These are phyloP conservation scores for Colletotrichum orchidophilum DNA, from an alignment of 2,329 filamentous ascomycete species.

Conservation along the genomic window DNA sequence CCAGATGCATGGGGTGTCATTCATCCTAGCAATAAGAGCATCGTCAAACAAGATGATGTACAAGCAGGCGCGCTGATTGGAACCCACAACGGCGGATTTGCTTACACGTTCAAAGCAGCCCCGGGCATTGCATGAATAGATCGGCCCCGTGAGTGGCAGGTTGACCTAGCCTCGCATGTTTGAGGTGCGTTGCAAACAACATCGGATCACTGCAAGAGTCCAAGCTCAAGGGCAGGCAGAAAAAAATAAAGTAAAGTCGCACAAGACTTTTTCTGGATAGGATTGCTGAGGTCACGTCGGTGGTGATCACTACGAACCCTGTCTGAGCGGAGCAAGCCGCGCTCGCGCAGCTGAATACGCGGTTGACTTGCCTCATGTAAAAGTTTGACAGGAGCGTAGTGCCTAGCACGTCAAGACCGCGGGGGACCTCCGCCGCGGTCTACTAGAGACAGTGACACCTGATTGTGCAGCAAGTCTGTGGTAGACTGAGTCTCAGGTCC, in stretches of 20 bases:
- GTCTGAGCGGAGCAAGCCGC: slow-evolving; percentile 7
- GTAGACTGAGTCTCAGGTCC: slow-evolving; percentile 11
- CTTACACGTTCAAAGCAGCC: slow-evolving; percentile 1
- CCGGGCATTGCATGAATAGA: slow-evolving; percentile 33
- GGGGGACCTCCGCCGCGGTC: not conserved
- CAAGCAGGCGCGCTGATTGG: slow-evolving; percentile 3
- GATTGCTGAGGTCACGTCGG: not conserved
- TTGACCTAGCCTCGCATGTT: slow-evolving; percentile 34
- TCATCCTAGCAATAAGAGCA: not conserved
- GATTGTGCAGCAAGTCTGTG: slow-evolving; percentile 9
- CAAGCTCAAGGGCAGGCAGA: slow-evolving; percentile 3
- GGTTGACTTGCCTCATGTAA: slow-evolving; percentile 17
- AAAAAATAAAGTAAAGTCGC: not conserved
- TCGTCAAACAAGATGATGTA: not conserved
- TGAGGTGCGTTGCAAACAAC: slow-evolving; percentile 41
- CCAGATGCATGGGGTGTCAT: not conserved
- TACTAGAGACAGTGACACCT: slow-evolving; percentile 5
- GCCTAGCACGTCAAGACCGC: not conserved
- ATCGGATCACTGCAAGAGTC: slow-evolving; percentile 29
- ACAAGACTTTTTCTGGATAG: slow-evolving; percentile 20
- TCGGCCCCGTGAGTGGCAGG: slow-evolving; percentile 24
- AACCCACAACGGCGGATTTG: slow-evolving; percentile 15
- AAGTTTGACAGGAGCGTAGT: not conserved
- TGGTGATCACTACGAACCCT: not conserved
- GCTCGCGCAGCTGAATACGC: slow-evolving; percentile 8